Evolutionary conservation across 345 rosid genomes (phyloP).

Genomic region (Raphanus raphanistrum): DNA sequence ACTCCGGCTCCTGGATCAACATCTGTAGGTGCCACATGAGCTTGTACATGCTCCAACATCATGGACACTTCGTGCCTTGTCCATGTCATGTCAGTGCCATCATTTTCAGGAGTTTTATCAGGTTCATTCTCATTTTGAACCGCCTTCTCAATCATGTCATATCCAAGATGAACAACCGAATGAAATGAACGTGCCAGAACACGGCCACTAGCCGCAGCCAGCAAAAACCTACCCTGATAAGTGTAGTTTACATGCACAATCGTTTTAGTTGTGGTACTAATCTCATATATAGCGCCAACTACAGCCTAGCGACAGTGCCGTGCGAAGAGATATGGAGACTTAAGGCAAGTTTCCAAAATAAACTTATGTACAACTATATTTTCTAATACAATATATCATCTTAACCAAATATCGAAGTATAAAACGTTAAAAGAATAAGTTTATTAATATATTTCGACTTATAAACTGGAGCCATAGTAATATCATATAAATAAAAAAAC

Average conservation of each 20-base stretch:
- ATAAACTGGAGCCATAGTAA: no score
- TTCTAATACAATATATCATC: no score
- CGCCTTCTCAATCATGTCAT: slow-evolving; percentile 78
- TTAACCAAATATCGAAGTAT: no score
- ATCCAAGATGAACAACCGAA: slow-evolving; percentile 79
- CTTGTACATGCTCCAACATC: slow-evolving; percentile 97
- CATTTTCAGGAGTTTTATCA: slow-evolving; percentile 55
- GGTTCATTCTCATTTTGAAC: slow-evolving; percentile 55
- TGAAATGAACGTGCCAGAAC: slow-evolving; percentile 90
- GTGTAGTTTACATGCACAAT: not conserved
- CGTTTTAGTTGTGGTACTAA: not conserved
- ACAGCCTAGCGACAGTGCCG: no score
- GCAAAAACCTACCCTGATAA: slow-evolving; percentile 92
- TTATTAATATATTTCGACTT: no score
- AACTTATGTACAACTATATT: no score
- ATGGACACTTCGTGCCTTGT: slow-evolving; percentile 82
- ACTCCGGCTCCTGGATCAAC: slow-evolving; percentile 99
- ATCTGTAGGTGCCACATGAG: slow-evolving; percentile 99
- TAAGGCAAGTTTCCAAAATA: no score
- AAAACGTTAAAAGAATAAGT: no score
- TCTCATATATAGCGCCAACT: not conserved
- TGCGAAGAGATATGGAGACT: no score
- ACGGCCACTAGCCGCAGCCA: slow-evolving; percentile 96
- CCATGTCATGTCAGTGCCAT: slow-evolving; percentile 87
- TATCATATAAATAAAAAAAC: no score